These are phyloP conservation scores for Cryphonectria nitschkei DNA, from an alignment of 2,329 filamentous ascomycete genomes.

Conservation along the genomic window DNA sequence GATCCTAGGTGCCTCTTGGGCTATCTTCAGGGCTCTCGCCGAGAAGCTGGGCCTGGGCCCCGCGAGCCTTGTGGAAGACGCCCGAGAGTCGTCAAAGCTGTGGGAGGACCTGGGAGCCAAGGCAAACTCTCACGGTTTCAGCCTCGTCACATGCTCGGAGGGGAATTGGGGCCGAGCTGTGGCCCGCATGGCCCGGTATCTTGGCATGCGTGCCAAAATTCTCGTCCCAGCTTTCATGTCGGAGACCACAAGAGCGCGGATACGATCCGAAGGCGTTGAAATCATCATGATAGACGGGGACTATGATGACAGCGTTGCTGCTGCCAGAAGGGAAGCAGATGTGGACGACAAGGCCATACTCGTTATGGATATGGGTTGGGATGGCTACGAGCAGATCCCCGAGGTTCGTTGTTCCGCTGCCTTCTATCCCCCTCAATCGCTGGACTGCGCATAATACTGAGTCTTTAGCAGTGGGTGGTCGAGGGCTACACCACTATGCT, in stretches of 20 bases:
- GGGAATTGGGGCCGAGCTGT: slow-evolving; percentile 79
- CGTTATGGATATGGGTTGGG: slow-evolving; percentile 71
- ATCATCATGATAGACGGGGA: slow-evolving; percentile 58
- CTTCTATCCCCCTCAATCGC: background rate
- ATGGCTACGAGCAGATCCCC: slow-evolving; percentile 68
- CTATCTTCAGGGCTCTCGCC: slow-evolving; percentile 61
- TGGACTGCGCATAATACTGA: slow-evolving; percentile 12
- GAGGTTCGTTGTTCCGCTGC: slow-evolving; percentile 41
- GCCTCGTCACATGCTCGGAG: slow-evolving; percentile 68
- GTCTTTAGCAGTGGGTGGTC: slow-evolving; percentile 64
- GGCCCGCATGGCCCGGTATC: slow-evolving; percentile 65
- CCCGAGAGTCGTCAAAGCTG: background rate
- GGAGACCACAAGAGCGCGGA: slow-evolving; percentile 53
- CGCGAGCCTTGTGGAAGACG: background rate
- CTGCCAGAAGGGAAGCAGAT: slow-evolving; percentile 49
- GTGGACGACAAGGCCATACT: slow-evolving; percentile 51
- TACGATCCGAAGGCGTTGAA: slow-evolving; percentile 64
- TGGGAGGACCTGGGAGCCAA: slow-evolving; percentile 10
- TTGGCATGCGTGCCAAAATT: slow-evolving; percentile 60
- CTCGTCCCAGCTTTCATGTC: slow-evolving; percentile 67
- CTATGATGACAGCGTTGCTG: slow-evolving; percentile 67
- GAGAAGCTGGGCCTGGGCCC: slow-evolving; percentile 44
- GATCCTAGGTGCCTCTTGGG: slow-evolving; percentile 80
- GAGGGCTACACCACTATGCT: slow-evolving; percentile 79
- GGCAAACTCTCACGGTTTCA: slow-evolving; percentile 35